phyloP scores from a whole-genome alignment of 2,329 filamentous ascomycete genomes.

The Cercospora sesami region DNA sequence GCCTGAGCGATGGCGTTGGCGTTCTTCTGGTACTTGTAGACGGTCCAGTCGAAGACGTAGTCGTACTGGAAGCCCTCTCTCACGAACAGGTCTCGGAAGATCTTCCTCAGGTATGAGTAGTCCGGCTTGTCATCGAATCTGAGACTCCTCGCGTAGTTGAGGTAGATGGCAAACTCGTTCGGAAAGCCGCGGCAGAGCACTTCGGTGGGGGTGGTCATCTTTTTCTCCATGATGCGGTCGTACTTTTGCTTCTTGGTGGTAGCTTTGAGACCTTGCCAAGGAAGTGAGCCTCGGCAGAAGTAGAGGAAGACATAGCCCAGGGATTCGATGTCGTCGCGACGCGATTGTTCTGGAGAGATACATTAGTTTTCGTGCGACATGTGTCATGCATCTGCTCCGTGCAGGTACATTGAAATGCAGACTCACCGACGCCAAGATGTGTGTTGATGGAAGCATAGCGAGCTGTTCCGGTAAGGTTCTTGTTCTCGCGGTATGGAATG shows the following conservation, averaged over 20 bases:
- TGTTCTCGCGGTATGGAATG: slow-evolving; percentile 7
- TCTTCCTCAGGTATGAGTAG: slow-evolving; percentile 99
- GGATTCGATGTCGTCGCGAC: slow-evolving; percentile 35
- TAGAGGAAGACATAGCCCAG: slow-evolving; percentile 35
- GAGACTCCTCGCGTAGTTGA: slow-evolving; percentile 98
- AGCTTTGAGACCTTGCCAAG: slow-evolving; percentile 33
- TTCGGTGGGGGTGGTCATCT: slow-evolving; percentile 18
- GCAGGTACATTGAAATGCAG: slow-evolving; percentile 15
- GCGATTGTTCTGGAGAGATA: slow-evolving; percentile 31
- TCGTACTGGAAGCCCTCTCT: slow-evolving; percentile 99
- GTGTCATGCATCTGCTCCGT: slow-evolving; percentile 25
- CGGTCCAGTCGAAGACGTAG: slow-evolving; percentile 99
- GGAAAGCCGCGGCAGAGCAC: slow-evolving; percentile 93
- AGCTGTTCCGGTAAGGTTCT: not conserved
- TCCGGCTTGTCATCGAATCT: slow-evolving; percentile 99
- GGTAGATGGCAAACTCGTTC: slow-evolving; percentile 98
- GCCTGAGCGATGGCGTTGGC: slow-evolving; percentile 88
- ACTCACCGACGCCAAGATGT: not conserved
- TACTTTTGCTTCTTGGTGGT: slow-evolving; percentile 26
- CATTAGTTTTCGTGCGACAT: slow-evolving; percentile 23
- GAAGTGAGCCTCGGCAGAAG: slow-evolving; percentile 33
- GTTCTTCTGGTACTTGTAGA: slow-evolving; percentile 99
- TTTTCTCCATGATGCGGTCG: slow-evolving; percentile 29
- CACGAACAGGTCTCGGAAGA: slow-evolving; percentile 99
- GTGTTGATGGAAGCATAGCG: not conserved